Evolutionary conservation across 352 stramenopile species (phyloP).

Genomic region (Globisporangium sylvaticum): DNA sequence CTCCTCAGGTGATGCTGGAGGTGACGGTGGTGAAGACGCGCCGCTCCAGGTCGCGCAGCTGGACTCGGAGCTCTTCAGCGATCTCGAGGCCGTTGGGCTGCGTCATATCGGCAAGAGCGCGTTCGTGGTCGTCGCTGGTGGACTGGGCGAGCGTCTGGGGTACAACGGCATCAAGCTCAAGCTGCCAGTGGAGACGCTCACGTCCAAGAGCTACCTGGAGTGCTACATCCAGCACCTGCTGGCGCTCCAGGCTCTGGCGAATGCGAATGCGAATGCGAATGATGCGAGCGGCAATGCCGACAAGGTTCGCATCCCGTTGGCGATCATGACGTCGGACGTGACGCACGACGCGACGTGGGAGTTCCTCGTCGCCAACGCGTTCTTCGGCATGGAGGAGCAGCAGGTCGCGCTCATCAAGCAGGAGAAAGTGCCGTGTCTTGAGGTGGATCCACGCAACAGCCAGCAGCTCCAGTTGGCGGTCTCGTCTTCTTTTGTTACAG

Average conservation of each 20-base stretch:
- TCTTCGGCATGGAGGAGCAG: conserved; percentile 92
- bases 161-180: conserved; percentile 97
- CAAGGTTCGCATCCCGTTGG: conserved; percentile 78
- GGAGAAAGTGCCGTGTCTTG: conserved; percentile 93
- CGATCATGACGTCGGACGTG: conserved; percentile 98
- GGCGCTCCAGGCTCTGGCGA: conserved; percentile 73
- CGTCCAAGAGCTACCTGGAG: conserved; percentile 89
- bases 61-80: conserved; percentile 32
- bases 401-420: conserved; percentile 97
- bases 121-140: conserved; percentile 97
- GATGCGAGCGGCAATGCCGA: not conserved
- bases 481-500: conserved; percentile 21
- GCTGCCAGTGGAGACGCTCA: conserved; percentile 92
- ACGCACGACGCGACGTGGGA: conserved; percentile 89
- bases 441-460: conserved; percentile 35
- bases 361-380: conserved; percentile 88
- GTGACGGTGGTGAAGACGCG: conserved; percentile 1
- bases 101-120: conserved; percentile 71
- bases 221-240: conserved; percentile 94
- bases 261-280: conserved; percentile 15
- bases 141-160: conserved; percentile 95
- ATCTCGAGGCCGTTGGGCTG: conserved; percentile 48
- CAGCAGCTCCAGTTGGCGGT: conserved; percentile 80
- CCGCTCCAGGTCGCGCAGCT: conserved; percentile 28
- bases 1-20: not conserved